Evolutionary conservation across 2,329 filamentous ascomycete genomes (phyloP), one percentile per base, ranked within the genome.

Genomic region (Raffaelea albimanens): DNA sequence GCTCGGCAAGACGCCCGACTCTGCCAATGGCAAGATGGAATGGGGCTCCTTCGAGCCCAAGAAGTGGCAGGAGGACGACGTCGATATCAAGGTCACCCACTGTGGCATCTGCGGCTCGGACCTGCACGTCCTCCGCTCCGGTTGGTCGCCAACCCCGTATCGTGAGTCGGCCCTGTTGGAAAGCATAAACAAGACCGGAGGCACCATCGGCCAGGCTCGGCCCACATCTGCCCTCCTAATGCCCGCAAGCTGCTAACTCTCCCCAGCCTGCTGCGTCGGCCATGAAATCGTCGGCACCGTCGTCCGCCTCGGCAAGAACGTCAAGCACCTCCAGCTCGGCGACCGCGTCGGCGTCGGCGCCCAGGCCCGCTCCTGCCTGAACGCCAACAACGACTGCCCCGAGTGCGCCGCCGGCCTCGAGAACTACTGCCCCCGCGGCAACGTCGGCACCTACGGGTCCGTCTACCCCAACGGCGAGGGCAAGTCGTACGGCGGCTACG

Each of bases 21-120:
- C 68, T 19, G 64, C 58, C 50, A 59, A 75, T 5, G 73, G 73
- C 46, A 74, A 76, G 46, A 76, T 78, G 73, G 59, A 66, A 29
- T 77, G 74, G 73, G 65, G 64, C 38, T 63, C 73, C 48, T 83
- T 74, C 47, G 68, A 79, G 61, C 79, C 79, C 34, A 84, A 84
- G 67, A 63, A 66, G n/a, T 84, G 78, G 74, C 73, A 79, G 40
- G 80, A 84, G 59, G 75, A 70, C 22, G 79, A 84, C 52, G 63
- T 85, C 46, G 81, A 85, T 57, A 80, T 85, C 55, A 69, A 76
- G 57, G 65, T 85, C 53, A 75, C 76, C 3, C 79, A 83, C 65
- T 83, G 79, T 57, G 80, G 81, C 51, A 73, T 85, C 53, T 85
- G 81, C 58, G 80, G 78, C 47, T 75, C 72, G 0, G 80, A 83